Percentiles rank a stretch among this genome's conserved stretches.
Conservation (phyloP, 768 basidiomycete species). For the Vararia minispora region DNA sequence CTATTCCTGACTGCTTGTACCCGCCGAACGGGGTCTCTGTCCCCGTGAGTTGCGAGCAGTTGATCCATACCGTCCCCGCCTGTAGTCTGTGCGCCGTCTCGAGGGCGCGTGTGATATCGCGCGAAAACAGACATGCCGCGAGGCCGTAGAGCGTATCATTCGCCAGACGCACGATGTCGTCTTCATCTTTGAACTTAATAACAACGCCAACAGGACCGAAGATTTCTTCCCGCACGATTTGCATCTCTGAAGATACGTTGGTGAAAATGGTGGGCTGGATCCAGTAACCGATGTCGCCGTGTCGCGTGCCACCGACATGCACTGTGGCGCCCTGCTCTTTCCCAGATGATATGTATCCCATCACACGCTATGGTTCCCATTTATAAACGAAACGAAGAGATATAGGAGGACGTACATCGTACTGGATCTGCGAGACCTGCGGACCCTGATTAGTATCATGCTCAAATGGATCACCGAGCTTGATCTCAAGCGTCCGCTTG, state of each 20-base stretch:
- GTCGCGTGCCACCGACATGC: constrained; percentile 48
- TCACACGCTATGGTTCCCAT: constrained; percentile 42
- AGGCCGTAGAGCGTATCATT: constrained; percentile 84
- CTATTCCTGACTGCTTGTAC: constrained; percentile 65
- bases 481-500: constrained; percentile 22
- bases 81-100: constrained; percentile 60
- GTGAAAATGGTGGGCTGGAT: constrained; percentile 52
- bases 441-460: constrained; percentile 34
- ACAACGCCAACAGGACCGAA: constrained; percentile 57
- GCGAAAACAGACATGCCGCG: constrained; percentile 76
- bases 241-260: constrained; percentile 42
- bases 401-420: constrained; percentile 21
- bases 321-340: constrained; percentile 60
- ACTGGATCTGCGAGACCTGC: constrained; percentile 33
- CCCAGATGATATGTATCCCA: constrained; percentile 70
- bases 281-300: constrained; percentile 56
- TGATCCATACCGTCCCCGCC: constrained; percentile 73
- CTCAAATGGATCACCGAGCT: constrained; percentile 36
- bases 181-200: constrained; percentile 49
- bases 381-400: not conserved
- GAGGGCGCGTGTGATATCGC: constrained; percentile 65
- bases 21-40: constrained; percentile 55
- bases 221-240: constrained; percentile 45
- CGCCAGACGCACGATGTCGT: constrained; percentile 55
- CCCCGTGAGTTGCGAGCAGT: constrained; percentile 32